These are phyloP conservation scores for Jamesozyma gamospora DNA, from an alignment of 805 yeast genomes.

Conservation along the genomic window DNA sequence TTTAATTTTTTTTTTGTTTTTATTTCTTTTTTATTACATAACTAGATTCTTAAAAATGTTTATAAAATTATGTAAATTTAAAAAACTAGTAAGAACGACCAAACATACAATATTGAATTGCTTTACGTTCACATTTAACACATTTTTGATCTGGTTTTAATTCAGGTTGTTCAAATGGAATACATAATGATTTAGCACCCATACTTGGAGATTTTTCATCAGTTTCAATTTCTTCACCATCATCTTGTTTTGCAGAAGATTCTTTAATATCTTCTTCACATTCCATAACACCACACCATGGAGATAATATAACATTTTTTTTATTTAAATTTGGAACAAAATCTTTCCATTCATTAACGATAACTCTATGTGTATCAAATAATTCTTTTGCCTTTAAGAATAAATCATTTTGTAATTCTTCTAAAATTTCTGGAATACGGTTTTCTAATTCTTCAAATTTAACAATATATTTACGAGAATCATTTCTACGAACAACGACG, in stretches of 20 bases:
- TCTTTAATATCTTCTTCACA: slow-evolving; percentile 98
- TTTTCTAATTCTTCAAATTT: slow-evolving; percentile 54
- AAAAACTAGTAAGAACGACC: slow-evolving; percentile 78
- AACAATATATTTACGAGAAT: slow-evolving; percentile 62
- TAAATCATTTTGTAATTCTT: slow-evolving; percentile 67
- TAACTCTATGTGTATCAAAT: slow-evolving; percentile 74
- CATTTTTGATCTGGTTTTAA: slow-evolving; percentile 74
- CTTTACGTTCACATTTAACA: slow-evolving; percentile 70
- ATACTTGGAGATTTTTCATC: slow-evolving; percentile 97
- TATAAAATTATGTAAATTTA: background rate
- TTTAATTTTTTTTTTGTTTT: background rate
- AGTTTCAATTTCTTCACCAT: slow-evolving; percentile 74
- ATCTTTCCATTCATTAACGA: slow-evolving; percentile 78
- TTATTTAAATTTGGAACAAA: slow-evolving; percentile 87
- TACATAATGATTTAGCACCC: slow-evolving; percentile 99
- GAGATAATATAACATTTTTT: slow-evolving; percentile 83
- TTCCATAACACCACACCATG: slow-evolving; percentile 93
- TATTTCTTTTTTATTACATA: background rate
- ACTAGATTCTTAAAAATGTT: background rate
- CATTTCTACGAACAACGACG: slow-evolving; percentile 88
- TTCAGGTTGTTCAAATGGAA: slow-evolving; percentile 86
- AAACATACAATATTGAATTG: slow-evolving; percentile 82
- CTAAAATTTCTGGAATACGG: slow-evolving; percentile 66
- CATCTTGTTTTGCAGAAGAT: slow-evolving; percentile 63
- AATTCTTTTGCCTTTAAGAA: slow-evolving; percentile 70